phyloP scores from a whole-genome alignment of 176 grass and related monocot species.

The Bothriochloa decipiens region DNA sequence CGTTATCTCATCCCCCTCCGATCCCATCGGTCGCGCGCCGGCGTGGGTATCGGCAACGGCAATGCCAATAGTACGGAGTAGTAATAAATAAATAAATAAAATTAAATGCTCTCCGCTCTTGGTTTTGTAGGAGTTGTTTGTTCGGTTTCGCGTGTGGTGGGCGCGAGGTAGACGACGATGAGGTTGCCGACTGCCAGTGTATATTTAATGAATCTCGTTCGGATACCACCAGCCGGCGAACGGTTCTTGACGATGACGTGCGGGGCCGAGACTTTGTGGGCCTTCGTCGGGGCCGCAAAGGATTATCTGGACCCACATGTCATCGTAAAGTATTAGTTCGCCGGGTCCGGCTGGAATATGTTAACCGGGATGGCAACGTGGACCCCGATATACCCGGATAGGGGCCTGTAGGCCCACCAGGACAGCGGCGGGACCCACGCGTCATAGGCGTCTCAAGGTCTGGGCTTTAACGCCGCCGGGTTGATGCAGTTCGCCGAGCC shows the following conservation, averaged over 20 bases:
- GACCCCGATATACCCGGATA: neutral
- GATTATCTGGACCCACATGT: neutral
- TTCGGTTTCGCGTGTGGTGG: neutral
- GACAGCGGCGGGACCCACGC: neutral
- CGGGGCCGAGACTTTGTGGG: neutral
- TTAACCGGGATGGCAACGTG: neutral
- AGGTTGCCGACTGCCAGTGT: neutral
- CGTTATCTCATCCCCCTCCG: slow-evolving; percentile 48
- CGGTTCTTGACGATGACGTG: neutral
- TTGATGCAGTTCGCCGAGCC: no score
- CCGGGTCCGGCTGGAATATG: neutral
- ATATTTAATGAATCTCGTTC: neutral
- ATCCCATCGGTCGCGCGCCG: slow-evolving; percentile 42
- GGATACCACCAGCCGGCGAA: neutral
- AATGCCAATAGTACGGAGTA: neutral
- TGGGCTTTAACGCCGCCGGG: no score
- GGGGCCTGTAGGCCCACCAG: neutral
- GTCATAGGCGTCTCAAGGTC: neutral
- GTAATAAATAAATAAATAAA: neutral
- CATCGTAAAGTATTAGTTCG: neutral
- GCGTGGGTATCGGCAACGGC: neutral
- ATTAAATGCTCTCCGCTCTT: neutral
- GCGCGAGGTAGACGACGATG: slow-evolving; percentile 8
- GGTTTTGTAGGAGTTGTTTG: neutral
- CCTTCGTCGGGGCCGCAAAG: neutral